Percentiles rank a stretch among this genome's conserved stretches.
Conservation (phyloP, 495 filamentous ascomycete genomes). For the Bathelium albidoporum region DNA sequence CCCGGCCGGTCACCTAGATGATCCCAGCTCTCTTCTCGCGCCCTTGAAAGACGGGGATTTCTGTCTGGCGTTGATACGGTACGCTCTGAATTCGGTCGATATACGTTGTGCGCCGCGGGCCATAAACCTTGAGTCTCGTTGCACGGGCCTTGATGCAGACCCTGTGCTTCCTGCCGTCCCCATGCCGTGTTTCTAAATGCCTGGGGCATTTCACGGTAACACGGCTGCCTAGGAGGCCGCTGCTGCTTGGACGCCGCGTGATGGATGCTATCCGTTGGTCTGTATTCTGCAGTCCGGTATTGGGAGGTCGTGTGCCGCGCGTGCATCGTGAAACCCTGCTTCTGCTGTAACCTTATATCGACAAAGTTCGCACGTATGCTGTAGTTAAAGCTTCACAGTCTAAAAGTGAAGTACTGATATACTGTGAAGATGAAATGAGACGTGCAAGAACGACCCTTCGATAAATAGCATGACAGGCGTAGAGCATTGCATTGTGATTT, state of each 20-base stretch:
- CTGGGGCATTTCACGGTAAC: slow-evolving; percentile 2
- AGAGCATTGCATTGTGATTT: no score
- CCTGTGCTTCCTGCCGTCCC: background rate
- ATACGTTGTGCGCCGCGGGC: background rate
- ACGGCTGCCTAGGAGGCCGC: background rate
- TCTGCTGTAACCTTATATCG: background rate
- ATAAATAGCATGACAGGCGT: no score
- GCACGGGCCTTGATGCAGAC: background rate
- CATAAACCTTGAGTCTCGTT: background rate
- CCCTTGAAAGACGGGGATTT: background rate
- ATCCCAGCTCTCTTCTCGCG: background rate
- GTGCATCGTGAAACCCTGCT: background rate
- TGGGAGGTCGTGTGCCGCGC: background rate
- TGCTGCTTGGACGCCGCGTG: background rate
- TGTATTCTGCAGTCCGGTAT: background rate
- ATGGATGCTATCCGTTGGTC: background rate
- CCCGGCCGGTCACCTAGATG: background rate
- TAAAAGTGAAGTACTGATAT: background rate
- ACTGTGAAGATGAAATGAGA: no score
- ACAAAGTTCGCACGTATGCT: background rate
- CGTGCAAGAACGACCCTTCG: no score
- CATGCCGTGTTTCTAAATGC: slow-evolving; percentile 5
- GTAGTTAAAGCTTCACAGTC: background rate
- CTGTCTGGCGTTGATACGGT: background rate
- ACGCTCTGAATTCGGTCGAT: background rate